Evolutionary conservation across 306 rosid genomes (phyloP), one percentile per base, ranked within the genome.

Genomic region (Malus sieversii): DNA sequence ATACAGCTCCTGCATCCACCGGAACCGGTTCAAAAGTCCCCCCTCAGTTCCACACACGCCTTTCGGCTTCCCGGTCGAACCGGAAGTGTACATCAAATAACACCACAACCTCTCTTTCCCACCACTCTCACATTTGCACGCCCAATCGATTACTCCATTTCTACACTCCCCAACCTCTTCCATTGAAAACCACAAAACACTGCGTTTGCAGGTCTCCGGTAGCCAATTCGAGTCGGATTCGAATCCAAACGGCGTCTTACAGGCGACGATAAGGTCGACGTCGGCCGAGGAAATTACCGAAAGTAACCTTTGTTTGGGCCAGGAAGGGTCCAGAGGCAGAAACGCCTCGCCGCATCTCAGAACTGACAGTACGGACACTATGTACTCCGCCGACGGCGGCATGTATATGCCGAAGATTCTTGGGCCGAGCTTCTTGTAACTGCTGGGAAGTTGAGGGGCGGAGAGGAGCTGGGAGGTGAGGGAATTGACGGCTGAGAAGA

Each of bases 11-110:
- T 91, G 95, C 98, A 94, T 94, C 98, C 97, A 94, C 66, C 66
- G 76, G 79, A 88, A 90, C 64, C 97, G 90, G 77, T 92, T 94
- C 66, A 86, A 74, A 77, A 94, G 93, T 83, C 98, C 97, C 83
- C 82, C 82, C 71, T 94, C 97, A 0, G 96, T 90, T 51, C 98
- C 97, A 77, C 97, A 90, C 55, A 94, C 90, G 20, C 97, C 98
- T 81, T 91, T 94, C 55, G 95, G 96, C 80, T 86, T 86, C 74
- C 98, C 98, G 10, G 96, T 90, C 48, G 97, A 91, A n/a, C 97
- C 98, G 40, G 98, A 94, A 45, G 98, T 94, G 83, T 86, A 86
- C 97, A 94, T 86, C 71, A 94, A 68, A 75, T 94, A 94, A 78
- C 96, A 90, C 83, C 90, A 94, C 12, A 82, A 66, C 74, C 92